phyloP scores from a whole-genome alignment of 2,329 filamentous ascomycete genomes.

The Fusarium poae region DNA sequence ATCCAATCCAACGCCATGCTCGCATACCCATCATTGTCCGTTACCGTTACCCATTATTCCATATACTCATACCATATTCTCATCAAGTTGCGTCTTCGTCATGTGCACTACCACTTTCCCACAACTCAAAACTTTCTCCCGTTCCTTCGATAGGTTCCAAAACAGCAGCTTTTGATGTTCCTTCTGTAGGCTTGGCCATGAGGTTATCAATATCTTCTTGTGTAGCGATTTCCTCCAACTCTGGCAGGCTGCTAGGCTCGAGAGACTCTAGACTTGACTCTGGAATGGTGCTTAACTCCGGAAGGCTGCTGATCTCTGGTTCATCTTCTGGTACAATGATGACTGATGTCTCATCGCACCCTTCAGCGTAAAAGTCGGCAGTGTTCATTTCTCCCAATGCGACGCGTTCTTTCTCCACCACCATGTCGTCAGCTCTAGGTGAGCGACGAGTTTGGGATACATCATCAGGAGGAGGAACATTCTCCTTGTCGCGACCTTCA shows the following conservation, averaged over 20 bases:
- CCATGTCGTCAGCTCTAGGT: constrained; percentile 63
- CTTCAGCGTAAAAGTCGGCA: constrained; percentile 75
- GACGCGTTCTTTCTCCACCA: constrained; percentile 72
- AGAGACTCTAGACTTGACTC: constrained; percentile 15
- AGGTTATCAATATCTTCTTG: constrained; percentile 53
- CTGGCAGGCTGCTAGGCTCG: not conserved
- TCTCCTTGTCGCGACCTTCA: constrained; percentile 87
- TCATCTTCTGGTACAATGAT: constrained; percentile 74
- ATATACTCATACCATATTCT: constrained; percentile 1
- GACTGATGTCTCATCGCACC: constrained; percentile 72
- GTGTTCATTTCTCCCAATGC: constrained; percentile 77
- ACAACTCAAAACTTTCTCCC: constrained; percentile 74
- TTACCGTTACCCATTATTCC: constrained; percentile 15
- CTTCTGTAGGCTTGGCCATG: constrained; percentile 54
- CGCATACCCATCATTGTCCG: constrained; percentile 16
- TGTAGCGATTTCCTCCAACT: constrained; percentile 40
- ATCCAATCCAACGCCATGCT: constrained; percentile 29
- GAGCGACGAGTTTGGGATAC: constrained; percentile 66
- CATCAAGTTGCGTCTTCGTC: constrained; percentile 61
- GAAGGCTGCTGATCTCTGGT: constrained; percentile 11
- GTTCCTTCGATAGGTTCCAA: constrained; percentile 70
- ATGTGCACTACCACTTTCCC: constrained; percentile 76
- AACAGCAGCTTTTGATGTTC: constrained; percentile 60
- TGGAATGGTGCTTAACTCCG: constrained; percentile 1
- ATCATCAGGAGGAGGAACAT: constrained; percentile 81